Conservation (phyloP, 257 asterid species). For the Solanum pimpinellifolium region DNA sequence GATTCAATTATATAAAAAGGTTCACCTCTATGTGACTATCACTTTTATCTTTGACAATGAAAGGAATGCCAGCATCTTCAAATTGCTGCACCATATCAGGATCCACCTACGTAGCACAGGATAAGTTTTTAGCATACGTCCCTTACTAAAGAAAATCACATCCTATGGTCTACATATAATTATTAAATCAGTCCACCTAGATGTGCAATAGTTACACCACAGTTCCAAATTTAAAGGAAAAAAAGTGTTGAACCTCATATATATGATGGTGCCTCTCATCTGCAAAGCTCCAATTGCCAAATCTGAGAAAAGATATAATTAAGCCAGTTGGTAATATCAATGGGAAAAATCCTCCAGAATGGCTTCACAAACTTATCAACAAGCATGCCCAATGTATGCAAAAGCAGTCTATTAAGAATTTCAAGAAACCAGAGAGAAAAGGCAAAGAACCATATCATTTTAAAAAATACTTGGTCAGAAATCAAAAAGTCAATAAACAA, state of each 20-base stretch:
- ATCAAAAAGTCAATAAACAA: too few species aligned
- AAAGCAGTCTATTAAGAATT: too few species aligned
- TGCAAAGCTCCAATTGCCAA: conserved; percentile 3
- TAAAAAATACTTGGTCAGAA: too few species aligned
- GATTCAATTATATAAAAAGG: background rate
- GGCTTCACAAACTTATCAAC: background rate
- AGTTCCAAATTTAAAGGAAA: background rate
- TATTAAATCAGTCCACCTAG: background rate
- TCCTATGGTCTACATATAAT: too few species aligned
- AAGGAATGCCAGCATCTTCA: conserved; percentile 46
- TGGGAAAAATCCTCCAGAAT: background rate
- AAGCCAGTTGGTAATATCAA: background rate
- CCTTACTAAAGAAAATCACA: background rate
- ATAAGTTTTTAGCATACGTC: background rate
- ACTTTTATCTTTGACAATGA: conserved; percentile 62
- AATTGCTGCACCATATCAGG: conserved; percentile 60
- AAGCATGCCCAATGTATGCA: too few species aligned
- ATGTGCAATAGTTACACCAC: background rate
- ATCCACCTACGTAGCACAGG: conserved; percentile 36
- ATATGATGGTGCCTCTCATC: conserved; percentile 16
- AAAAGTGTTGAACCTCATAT: conserved; percentile 5
- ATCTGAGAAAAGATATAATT: conserved; percentile 1
- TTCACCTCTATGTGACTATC: conserved; percentile 66
- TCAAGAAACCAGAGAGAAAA: too few species aligned
- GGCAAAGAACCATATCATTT: too few species aligned